These are phyloP conservation scores for Hypoxylon sp. DNA, from an alignment of 2,329 filamentous ascomycete species.

Conservation along the genomic window DNA sequence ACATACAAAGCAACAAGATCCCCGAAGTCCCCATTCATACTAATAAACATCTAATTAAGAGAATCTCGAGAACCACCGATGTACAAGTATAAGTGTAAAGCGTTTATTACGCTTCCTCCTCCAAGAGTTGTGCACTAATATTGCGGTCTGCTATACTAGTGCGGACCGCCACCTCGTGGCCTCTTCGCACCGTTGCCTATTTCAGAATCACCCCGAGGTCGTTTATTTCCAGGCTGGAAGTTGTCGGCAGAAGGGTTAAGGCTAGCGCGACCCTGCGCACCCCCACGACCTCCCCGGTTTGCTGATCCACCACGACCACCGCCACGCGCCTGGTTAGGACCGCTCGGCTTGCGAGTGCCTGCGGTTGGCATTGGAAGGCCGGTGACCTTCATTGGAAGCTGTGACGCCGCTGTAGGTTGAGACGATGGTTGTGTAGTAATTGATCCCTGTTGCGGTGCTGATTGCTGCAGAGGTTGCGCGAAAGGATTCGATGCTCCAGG, in stretches of 20 bases:
- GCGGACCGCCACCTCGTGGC: slow-evolving; percentile 54
- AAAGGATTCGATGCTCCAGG: slow-evolving; percentile 47
- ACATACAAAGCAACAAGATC: slow-evolving; percentile 6
- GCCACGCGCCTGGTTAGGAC: slow-evolving; percentile 50
- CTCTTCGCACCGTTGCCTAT: slow-evolving; percentile 58
- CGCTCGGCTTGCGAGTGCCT: slow-evolving; percentile 54
- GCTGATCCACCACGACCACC: slow-evolving; percentile 55
- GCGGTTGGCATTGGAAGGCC: slow-evolving; percentile 58
- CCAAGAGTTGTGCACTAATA: slow-evolving; percentile 5
- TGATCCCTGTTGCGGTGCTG: slow-evolving; percentile 36
- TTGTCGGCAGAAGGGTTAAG: slow-evolving; percentile 67
- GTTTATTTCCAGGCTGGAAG: slow-evolving; percentile 69
- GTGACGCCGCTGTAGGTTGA: slow-evolving; percentile 40
- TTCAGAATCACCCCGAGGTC: slow-evolving; percentile 66
- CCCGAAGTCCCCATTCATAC: neutral
- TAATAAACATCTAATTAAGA: neutral
- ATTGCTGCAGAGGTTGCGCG: slow-evolving; percentile 32
- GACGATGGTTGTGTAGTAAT: slow-evolving; percentile 36
- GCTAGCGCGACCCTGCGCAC: slow-evolving; percentile 55
- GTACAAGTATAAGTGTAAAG: slow-evolving; percentile 13
- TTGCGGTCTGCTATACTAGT: slow-evolving; percentile 38
- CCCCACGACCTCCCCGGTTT: slow-evolving; percentile 59
- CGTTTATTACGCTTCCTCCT: slow-evolving; percentile 4
- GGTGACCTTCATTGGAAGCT: slow-evolving; percentile 57
- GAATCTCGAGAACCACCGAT: neutral